Percentiles rank a stretch among this genome's conserved stretches.
These are phyloP conservation scores for Penicillium paradoxum DNA, from an alignment of 495 filamentous ascomycete species.

Conservation along the genomic window DNA sequence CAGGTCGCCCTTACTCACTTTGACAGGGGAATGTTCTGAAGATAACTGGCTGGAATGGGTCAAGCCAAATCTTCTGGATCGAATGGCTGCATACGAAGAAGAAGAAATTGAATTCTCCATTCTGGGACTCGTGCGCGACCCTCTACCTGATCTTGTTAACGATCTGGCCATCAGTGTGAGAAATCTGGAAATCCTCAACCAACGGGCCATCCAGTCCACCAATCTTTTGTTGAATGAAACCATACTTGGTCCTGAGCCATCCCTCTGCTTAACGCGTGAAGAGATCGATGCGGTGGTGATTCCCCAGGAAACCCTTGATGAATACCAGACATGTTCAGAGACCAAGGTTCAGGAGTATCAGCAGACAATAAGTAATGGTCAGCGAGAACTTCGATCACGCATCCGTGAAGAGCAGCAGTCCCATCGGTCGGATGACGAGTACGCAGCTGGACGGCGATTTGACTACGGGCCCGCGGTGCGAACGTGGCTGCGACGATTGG, in stretches of 20 bases:
- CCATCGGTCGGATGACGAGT: constrained; percentile 38
- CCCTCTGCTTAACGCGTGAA: constrained; percentile 29
- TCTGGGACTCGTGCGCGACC: constrained; percentile 50
- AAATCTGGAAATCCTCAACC: constrained; percentile 30
- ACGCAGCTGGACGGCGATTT: constrained; percentile 41
- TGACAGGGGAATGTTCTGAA: constrained; percentile 31
- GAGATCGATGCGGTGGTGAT: constrained; percentile 29
- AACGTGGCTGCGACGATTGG: constrained; percentile 41
- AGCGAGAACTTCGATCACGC: constrained; percentile 32
- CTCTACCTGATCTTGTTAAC: constrained; percentile 36
- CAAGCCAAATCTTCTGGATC: constrained; percentile 41
- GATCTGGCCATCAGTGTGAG: constrained; percentile 46
- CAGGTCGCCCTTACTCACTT: neutral
- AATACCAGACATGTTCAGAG: constrained; percentile 17
- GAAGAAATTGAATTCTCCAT: constrained; percentile 56
- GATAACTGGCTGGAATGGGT: constrained; percentile 49
- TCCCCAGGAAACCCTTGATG: constrained; percentile 8
- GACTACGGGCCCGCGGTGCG: constrained; percentile 47
- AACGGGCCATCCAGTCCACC: too few relatives aligned
- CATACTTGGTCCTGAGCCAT: constrained; percentile 30
- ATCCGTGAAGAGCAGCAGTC: constrained; percentile 43
- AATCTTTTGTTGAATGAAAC: constrained; percentile 20
- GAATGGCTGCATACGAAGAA: constrained; percentile 50
- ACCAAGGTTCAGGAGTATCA: constrained; percentile 25
- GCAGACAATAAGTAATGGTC: constrained; percentile 27